phyloP scores from a whole-genome alignment of 805 yeast genomes.

The Yamadazyma sp. region DNA sequence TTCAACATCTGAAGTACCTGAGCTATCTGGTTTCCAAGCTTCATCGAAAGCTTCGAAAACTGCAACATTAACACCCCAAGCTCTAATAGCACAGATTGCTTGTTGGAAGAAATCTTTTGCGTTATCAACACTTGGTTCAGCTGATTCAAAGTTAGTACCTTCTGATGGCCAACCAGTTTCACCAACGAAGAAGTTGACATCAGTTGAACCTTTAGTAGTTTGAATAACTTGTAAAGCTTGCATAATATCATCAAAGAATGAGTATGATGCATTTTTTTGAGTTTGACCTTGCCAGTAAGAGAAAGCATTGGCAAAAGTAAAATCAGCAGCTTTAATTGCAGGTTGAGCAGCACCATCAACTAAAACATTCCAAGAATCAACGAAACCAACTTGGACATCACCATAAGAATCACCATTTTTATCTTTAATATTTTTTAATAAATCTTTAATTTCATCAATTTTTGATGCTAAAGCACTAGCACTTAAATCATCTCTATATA shows the following conservation, averaged over 20 bases:
- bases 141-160: constrained; percentile 66
- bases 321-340: constrained; percentile 78
- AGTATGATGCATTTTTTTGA: constrained; percentile 75
- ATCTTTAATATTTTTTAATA: constrained; percentile 63
- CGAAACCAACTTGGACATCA: constrained; percentile 80
- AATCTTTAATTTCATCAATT: constrained; percentile 59
- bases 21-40: constrained; percentile 91
- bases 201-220: constrained; percentile 80
- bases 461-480: constrained; percentile 68
- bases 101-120: constrained; percentile 83
- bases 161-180: constrained; percentile 97
- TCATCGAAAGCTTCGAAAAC: constrained; percentile 96
- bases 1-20: constrained; percentile 84
- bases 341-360: constrained; percentile 73
- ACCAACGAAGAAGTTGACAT: constrained; percentile 90
- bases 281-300: constrained; percentile 99
- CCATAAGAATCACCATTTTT: constrained; percentile 76
- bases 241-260: constrained; percentile 96
- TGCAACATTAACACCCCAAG: constrained; percentile 91
- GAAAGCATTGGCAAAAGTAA: constrained; percentile 91
- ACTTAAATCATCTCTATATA: constrained; percentile 84
- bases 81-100: constrained; percentile 90
- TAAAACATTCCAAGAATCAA: constrained; percentile 91
- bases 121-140: constrained; percentile 68
- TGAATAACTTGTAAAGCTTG: constrained; percentile 91